Evolutionary conservation across 768 basidiomycete genomes (phyloP).

Genomic region (Scleroderma citrinum): DNA sequence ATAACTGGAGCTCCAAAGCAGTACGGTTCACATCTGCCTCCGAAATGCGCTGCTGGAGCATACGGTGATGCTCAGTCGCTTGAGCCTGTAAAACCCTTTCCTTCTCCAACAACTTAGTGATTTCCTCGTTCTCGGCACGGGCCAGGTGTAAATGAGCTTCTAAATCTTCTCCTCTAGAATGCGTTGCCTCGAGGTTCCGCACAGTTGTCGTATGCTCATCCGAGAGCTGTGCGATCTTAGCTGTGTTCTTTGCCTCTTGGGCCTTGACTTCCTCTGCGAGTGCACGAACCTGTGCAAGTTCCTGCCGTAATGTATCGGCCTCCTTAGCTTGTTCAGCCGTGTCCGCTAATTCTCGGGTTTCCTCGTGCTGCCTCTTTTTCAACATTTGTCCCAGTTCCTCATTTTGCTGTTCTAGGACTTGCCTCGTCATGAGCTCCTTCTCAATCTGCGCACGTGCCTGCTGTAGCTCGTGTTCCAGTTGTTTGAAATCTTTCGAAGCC

Average conservation of each 20-base stretch:
- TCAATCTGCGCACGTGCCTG: conserved; percentile 60
- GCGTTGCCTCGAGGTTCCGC: conserved; percentile 68
- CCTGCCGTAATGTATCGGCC: conserved; percentile 55
- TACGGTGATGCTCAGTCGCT: conserved; percentile 59
- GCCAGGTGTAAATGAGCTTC: conserved; percentile 70
- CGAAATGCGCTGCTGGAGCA: conserved; percentile 81
- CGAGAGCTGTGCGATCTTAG: conserved; percentile 58
- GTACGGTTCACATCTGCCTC: conserved; percentile 94
- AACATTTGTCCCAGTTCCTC: conserved; percentile 48
- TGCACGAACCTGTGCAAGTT: conserved; percentile 51
- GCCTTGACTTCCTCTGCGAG: conserved; percentile 67
- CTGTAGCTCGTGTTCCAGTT: conserved; percentile 58
- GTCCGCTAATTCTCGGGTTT: conserved; percentile 56
- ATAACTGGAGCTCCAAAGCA: conserved; percentile 84
- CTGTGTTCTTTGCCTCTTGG: conserved; percentile 57
- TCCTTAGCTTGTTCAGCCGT: conserved; percentile 59
- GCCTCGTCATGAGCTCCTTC: conserved; percentile 53
- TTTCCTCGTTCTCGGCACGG: conserved; percentile 62
- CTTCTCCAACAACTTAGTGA: conserved; percentile 71
- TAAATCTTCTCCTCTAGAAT: conserved; percentile 65
- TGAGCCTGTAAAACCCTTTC: conserved; percentile 69
- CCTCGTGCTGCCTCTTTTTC: conserved; percentile 48
- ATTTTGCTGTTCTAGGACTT: conserved; percentile 62
- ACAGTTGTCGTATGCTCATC: conserved; percentile 74
- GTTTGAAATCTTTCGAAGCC: neutral